A percentile compares a stretch with the other conserved stretches of the same genome.
phyloP scores from a whole-genome alignment of 768 basidiomycete genomes.

The Floccularia luteovirens region DNA sequence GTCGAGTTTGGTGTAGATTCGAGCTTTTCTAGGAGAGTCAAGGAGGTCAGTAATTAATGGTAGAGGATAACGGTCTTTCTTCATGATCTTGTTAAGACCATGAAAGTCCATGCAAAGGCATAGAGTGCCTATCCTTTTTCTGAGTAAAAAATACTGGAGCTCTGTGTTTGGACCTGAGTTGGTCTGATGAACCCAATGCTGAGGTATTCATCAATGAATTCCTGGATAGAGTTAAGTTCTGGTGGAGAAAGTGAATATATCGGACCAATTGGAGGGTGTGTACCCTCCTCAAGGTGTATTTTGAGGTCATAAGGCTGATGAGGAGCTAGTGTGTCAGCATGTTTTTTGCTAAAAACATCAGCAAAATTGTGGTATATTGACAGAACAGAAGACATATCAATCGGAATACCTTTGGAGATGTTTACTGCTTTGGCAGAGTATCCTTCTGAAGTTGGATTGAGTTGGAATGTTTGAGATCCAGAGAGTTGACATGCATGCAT shows the following conservation, averaged over 20 bases:
- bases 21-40: conserved; percentile 16
- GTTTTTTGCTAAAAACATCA: neutral
- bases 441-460: neutral
- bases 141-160: too few species aligned
- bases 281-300: conserved; percentile 1
- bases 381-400: neutral
- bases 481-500: conserved; percentile 1
- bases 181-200: neutral
- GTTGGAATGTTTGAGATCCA: conserved; percentile 1
- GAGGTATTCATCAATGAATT: conserved; percentile 1
- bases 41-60: conserved; percentile 21
- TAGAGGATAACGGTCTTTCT: conserved; percentile 19
- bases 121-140: neutral
- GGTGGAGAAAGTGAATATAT: too few species aligned
- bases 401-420: neutral
- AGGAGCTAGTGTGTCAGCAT: conserved; percentile 4
- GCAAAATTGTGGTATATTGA: neutral
- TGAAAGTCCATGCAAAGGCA: conserved; percentile 1
- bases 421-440: neutral
- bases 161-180: neutral
- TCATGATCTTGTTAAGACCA: conserved; percentile 11
- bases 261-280: neutral
- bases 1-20: too few species aligned
- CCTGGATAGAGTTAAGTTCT: neutral
- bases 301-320: conserved; percentile 6